Conservation (phyloP, 305 asterid genomes). For the Solanum hybrid region DNA sequence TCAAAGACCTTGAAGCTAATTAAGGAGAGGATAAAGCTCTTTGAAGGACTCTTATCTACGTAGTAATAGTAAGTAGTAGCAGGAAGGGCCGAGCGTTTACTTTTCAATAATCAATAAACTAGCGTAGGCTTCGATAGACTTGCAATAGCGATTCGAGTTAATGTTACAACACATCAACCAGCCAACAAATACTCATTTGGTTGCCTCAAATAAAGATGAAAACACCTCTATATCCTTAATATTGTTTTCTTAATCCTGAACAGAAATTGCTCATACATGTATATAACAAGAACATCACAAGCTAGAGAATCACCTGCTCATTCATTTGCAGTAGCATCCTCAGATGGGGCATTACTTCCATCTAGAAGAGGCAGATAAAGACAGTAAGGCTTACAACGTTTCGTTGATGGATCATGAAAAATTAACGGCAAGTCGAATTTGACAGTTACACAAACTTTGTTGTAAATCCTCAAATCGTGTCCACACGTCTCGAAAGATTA, state of each 20-base stretch:
- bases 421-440: not conserved
- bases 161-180: not conserved
- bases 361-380: not conserved
- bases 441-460: not conserved
- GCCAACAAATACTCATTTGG: not conserved
- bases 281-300: not conserved
- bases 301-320: not conserved
- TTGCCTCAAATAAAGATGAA: not conserved
- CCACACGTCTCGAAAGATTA: not conserved
- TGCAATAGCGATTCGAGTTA: not conserved
- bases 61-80: not conserved
- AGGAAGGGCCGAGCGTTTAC: not conserved
- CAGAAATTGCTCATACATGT: not conserved
- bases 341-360: not conserved
- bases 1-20: not conserved
- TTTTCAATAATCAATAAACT: not conserved
- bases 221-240: not conserved
- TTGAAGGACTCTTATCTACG: not conserved
- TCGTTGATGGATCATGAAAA: not conserved
- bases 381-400: not conserved
- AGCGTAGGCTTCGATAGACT: not conserved
- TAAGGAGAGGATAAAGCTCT: not conserved
- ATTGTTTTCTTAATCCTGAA: not conserved
- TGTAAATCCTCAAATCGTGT: not conserved
- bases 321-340: constrained; percentile 10